Percentiles rank a stretch among this genome's conserved stretches.
These are phyloP conservation scores for Phaeolepiota aurea DNA, from an alignment of 768 basidiomycete genomes.

Conservation along the genomic window DNA sequence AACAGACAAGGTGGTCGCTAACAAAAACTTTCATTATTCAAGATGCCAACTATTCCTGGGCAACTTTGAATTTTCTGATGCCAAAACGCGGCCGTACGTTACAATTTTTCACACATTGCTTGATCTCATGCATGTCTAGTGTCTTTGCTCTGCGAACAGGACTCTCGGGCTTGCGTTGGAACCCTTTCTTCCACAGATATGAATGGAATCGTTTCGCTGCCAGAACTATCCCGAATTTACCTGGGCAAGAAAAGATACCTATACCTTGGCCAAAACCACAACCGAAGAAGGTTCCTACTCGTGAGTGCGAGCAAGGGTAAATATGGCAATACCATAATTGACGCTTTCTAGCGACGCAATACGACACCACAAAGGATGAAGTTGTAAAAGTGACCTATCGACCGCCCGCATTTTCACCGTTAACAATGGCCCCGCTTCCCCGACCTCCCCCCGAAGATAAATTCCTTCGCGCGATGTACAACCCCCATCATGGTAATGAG, in stretches of 20 bases:
- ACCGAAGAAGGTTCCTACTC: constrained; percentile 29
- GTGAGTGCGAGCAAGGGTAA: constrained; percentile 33
- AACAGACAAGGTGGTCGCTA: constrained; percentile 22
- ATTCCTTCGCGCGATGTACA: constrained; percentile 52
- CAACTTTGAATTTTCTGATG: constrained; percentile 50
- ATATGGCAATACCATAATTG: too few species aligned
- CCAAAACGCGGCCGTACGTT: constrained; percentile 23
- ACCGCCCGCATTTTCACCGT: constrained; percentile 42
- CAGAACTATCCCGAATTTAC: constrained; percentile 51
- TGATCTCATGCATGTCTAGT: constrained; percentile 24
- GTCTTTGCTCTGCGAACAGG: constrained; percentile 73
- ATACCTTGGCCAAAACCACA: constrained; percentile 68
- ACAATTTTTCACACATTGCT: constrained; percentile 34
- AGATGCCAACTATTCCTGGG: constrained; percentile 75
- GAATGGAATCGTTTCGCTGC: constrained; percentile 70
- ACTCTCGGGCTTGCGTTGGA: constrained; percentile 53
- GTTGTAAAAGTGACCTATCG: constrained; percentile 67
- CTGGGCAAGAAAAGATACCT: constrained; percentile 30
- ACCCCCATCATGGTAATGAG: constrained; percentile 29
- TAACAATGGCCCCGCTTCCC: constrained; percentile 22
- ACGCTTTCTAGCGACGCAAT: constrained; percentile 37
- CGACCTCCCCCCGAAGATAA: constrained; percentile 42
- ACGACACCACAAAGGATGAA: constrained; percentile 56
- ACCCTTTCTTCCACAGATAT: constrained; percentile 43
- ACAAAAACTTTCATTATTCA: constrained; percentile 64